Base-by-base conservation (phyloP, 768 basidiomycete species). In the Termitomyces heimii region DNA sequence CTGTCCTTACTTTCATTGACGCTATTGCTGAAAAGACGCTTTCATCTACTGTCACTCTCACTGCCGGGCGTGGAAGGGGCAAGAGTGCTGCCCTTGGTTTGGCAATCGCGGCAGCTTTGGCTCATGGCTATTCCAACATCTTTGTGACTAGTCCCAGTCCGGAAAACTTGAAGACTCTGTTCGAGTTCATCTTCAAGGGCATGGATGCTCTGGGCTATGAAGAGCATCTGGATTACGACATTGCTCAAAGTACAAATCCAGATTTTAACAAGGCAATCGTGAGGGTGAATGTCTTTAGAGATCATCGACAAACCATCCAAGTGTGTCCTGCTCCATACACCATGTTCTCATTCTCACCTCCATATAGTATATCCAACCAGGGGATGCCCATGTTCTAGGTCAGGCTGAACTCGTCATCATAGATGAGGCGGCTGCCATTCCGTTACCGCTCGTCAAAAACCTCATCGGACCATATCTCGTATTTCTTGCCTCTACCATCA, bases 401-500 rank as follows among this genome's bases (percentile, higher is more conserved):
- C 97, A 98, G 69, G 97, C 97, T 0, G 97, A 99, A 65, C 82
- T 99, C 7, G 87, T 99, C 61, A 89, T 99, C 65, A 96, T 99
- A 61, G 97, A 99, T 65, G 97, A 99, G 72, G 96, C 96, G 7
- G 97, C 97, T 9, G 97, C 97, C 20, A 98, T 98, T 53, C 97
- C 97, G 1, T 83, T 98, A 18, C 94, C 96, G 2, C 86, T 99
- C 35, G 96, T 99, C 18, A 86, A 90, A 55, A 92, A 93, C 64
- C 89, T 99, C 60, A 85, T 99, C 54, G 97, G 97, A 0, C 89
- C 88, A 1, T 98, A 98, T 73, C 89, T 98, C 35, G 94, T 98
- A 51, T 98, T 98, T 78, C 88, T 98, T 80, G 92, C 97, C 1
- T 97, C 94, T n/a, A 99, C 97, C 0, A 94, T 99, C 74, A 98